Base-by-base conservation (phyloP, 169 alveolate genomes). In the Plasmodium cynomolgi region DNA sequence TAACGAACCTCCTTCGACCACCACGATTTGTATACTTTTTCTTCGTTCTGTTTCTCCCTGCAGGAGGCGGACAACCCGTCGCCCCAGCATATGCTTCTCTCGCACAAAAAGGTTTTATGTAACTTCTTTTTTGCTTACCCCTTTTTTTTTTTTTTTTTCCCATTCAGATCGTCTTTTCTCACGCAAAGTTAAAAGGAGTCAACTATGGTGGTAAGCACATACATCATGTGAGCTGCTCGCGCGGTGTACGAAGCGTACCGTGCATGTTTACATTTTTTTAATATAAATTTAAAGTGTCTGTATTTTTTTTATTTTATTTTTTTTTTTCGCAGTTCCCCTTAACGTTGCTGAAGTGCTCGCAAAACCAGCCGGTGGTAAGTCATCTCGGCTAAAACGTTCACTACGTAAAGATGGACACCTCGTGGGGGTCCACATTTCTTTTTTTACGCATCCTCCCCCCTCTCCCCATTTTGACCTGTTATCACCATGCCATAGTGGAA, bases 331-430 rank as follows among this genome's bases (percentile, higher is more conserved):
- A 97, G 98, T 93, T 97, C 75, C 98, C 98, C 8, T 92, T 97
- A 75, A 95, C 98, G 17, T 95, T 97, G 75, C 80, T 97, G 47
- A 96, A 96, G 79, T 97, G 98, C 34, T 98, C 97, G 79, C 95
- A 97, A 84, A 95, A 96, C 37, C 97, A 96, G 62, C 98, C 98
- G 31, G 94, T 97, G 95, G 98, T 97, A 96, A 94, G 97, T 93
- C 80, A n/a, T 54, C 11, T n/a, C 50, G n/a, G 8, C 8, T 56
- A 50, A 72, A 54, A 62, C 23, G 20, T 44, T 26, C 31, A n/a
- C 29, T 75, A 26, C 26, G 13, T 33, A 39, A 31, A 75, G 56
- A n/a, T 34, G 37, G 83, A 75, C 44, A n/a, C 34, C 15, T 7
- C 62, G 26, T 75, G n/a, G 33, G 44, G 47, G 29, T 33, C 83